These are phyloP conservation scores for Pseudopithomyces maydicus DNA, from an alignment of 2,329 filamentous ascomycete genomes.

Conservation along the genomic window DNA sequence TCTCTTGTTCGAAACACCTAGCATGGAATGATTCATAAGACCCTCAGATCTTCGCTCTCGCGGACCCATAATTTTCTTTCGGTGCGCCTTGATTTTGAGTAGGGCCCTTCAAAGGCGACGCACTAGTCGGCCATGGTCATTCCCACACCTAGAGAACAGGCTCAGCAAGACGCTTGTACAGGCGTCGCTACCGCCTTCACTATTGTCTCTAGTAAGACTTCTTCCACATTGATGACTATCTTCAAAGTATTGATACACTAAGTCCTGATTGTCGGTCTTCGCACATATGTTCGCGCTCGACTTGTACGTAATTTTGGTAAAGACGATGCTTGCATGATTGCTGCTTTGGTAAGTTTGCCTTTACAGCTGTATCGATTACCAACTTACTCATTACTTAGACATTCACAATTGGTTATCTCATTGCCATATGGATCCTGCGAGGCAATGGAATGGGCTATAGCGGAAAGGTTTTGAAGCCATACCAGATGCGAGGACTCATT, in stretches of 20 bases:
- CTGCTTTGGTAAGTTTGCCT: conserved; percentile 26
- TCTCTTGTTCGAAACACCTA: too few relatives aligned
- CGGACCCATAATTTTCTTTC: background rate
- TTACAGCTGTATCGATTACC: background rate
- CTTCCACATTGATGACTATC: background rate
- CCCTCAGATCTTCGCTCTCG: background rate
- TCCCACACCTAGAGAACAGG: background rate
- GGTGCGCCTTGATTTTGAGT: background rate
- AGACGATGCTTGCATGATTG: conserved; percentile 38
- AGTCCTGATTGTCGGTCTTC: conserved; percentile 33
- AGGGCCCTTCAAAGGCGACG: background rate
- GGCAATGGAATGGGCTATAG: conserved; percentile 34
- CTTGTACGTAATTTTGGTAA: conserved; percentile 32
- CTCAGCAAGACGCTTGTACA: conserved; percentile 21
- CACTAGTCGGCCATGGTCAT: background rate
- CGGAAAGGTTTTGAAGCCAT: conserved; percentile 15
- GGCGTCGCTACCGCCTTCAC: conserved; percentile 29
- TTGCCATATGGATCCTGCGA: conserved; percentile 24
- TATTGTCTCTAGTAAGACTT: conserved; percentile 23
- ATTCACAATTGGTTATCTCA: conserved; percentile 31
- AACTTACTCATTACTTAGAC: conserved; percentile 12
- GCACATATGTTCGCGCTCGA: conserved; percentile 23
- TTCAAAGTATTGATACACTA: conserved; percentile 5
- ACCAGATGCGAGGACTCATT: conserved; percentile 26
- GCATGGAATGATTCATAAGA: conserved; percentile 1